Conservation (phyloP, 2,329 filamentous ascomycete species). For the Penicillium sp. region DNA sequence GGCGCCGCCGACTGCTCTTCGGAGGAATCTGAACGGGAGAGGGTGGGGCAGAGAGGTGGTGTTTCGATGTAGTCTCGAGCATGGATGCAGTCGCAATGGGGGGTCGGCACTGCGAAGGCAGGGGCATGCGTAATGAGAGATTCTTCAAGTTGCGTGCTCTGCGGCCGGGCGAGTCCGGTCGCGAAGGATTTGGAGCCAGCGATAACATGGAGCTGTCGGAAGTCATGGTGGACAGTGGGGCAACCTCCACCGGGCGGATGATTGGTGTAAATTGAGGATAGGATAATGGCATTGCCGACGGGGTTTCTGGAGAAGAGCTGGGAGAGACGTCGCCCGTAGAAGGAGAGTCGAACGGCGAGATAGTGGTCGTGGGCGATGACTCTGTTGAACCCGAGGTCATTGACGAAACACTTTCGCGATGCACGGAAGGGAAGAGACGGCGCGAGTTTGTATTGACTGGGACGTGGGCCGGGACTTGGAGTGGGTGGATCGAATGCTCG, state of each 20-base stretch:
- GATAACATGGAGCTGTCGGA: conserved; percentile 35
- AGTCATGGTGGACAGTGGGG: conserved; percentile 29
- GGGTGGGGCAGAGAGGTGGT: conserved; percentile 55
- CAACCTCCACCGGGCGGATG: conserved; percentile 32
- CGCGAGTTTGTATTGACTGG: conserved; percentile 29
- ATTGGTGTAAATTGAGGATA: conserved; percentile 46
- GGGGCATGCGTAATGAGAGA: conserved; percentile 63
- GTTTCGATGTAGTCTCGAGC: conserved; percentile 43
- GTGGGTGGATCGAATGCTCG: conserved; percentile 31
- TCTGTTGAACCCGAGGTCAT: conserved; percentile 78
- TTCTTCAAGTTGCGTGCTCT: conserved; percentile 65
- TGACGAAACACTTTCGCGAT: conserved; percentile 50
- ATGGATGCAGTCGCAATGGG: conserved; percentile 55
- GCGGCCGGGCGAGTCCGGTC: conserved; percentile 41
- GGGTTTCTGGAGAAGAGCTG: conserved; percentile 89
- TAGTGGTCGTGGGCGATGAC: conserved; percentile 91
- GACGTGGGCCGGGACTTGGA: conserved; percentile 35
- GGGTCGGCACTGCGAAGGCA: conserved; percentile 50
- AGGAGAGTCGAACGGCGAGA: conserved; percentile 89
- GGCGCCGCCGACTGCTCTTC: conserved; percentile 58
- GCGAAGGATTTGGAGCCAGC: conserved; percentile 43
- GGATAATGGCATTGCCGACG: conserved; percentile 67
- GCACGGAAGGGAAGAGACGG: conserved; percentile 38
- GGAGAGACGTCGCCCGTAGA: conserved; percentile 88
- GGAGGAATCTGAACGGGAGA: conserved; percentile 62